These are phyloP conservation scores for Candida sanyiensis DNA, from an alignment of 805 yeast genomes.

Conservation along the genomic window DNA sequence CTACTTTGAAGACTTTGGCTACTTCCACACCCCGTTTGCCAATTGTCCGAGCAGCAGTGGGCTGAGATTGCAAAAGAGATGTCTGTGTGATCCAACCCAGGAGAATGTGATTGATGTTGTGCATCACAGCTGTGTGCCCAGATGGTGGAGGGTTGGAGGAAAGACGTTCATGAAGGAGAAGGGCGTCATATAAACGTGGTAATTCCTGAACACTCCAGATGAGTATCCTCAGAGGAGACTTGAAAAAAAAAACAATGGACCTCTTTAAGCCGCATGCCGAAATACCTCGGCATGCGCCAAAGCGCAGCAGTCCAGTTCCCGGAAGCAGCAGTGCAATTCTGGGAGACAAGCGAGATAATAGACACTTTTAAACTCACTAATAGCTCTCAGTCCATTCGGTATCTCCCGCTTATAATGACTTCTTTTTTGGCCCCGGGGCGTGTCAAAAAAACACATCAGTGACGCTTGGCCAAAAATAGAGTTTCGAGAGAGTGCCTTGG, in stretches of 20 bases:
- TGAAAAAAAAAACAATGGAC: not conserved
- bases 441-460: too few relatives aligned
- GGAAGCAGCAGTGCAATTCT: too few relatives aligned
- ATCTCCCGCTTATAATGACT: too few relatives aligned
- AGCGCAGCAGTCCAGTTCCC: too few relatives aligned
- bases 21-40: constrained; percentile 63
- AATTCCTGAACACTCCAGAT: not conserved
- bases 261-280: too few relatives aligned
- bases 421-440: too few relatives aligned
- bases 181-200: constrained; percentile 18
- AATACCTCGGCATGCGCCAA: too few relatives aligned
- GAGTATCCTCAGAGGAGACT: not conserved
- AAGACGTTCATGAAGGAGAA: constrained; percentile 45
- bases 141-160: constrained; percentile 78
- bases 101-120: constrained; percentile 38
- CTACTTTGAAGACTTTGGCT: constrained; percentile 80
- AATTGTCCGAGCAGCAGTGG: constrained; percentile 53
- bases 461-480: too few relatives aligned
- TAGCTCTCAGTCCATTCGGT: too few relatives aligned
- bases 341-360: too few relatives aligned
- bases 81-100: constrained; percentile 50
- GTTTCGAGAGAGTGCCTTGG: too few relatives aligned
- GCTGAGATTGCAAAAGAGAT: constrained; percentile 48
- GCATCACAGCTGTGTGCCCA: constrained; percentile 55
- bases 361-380: too few relatives aligned